Evolutionary conservation across 208 protist species (phyloP), one percentile per base, ranked within the genome.

Genomic region (Wallacemonas sp.): DNA sequence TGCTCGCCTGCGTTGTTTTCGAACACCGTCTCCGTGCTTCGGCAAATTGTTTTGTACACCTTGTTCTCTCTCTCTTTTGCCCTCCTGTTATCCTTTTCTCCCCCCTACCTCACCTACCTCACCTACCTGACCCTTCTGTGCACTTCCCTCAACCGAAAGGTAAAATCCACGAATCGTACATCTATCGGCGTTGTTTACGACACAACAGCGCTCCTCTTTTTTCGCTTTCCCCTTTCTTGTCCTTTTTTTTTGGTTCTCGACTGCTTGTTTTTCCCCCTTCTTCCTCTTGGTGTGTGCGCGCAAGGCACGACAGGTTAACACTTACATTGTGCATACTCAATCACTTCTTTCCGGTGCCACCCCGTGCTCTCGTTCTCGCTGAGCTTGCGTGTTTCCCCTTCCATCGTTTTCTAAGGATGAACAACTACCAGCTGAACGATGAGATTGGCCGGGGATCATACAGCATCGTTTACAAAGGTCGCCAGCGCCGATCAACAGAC

Each of bases 401-500:
- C 53, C 46, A n/a, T n/a, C n/a, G n/a, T 52, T 68, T 27, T 62
- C 53, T 46, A 58, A 12, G 19, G 15, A 98, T 98, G 93, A 94
- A 98, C 68, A 91, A 97, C 52, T 98, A 97, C 62, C 85, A 96
- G 33, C 87, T 98, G 3, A 94, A 92, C 58, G 89, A 97, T 57
- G 94, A 98, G 63, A 93, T 98, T 55, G 95, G 92, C 15, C 88
- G 89, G 30, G 92, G 92, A 3, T 71, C 72, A 27, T 82, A 85
- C 67, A 89, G 87, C 54, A 85, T 79, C 17, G 93, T 97, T 2
- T 98, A 98, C 81, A 98, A 98, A 64, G 97, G 93, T 10, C 76
- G 97, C 10, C 80, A 84, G 54, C 92, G 92, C 48, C 85, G 91
- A 30, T 96, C 93, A 10, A 88, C 96, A 2, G 74, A 98, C 61